Evolutionary conservation across 306 rosid species (phyloP).

Genomic region (Lagenaria siceraria): DNA sequence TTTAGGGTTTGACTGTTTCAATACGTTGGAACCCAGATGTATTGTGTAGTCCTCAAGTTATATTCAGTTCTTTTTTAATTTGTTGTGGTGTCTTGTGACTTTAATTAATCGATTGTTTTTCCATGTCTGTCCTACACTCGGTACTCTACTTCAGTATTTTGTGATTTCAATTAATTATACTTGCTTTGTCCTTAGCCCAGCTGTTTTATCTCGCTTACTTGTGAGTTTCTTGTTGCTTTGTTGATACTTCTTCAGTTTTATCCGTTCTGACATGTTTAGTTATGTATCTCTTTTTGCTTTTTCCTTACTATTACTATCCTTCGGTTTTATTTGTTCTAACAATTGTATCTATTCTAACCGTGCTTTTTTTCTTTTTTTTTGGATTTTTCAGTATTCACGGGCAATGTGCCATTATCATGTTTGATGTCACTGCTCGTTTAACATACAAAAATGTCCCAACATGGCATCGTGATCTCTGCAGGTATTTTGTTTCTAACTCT

Average conservation of each 20-base stretch:
- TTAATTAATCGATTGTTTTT: not conserved
- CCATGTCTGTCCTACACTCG: not conserved
- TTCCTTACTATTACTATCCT: too few species aligned
- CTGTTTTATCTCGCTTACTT: not conserved
- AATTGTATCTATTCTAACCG: not conserved
- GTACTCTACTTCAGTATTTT: not conserved
- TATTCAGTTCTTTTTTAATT: not conserved
- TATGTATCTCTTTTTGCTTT: not conserved
- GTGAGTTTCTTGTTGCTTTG: not conserved
- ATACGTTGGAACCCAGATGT: not conserved
- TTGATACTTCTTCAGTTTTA: not conserved
- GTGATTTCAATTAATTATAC: not conserved
- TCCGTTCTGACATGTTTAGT: not conserved
- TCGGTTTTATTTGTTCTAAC: not conserved
- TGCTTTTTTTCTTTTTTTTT: not conserved
- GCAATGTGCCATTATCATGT: slow-evolving; percentile 68
- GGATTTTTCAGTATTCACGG: slow-evolving; percentile 18
- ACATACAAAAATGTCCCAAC: slow-evolving; percentile 68
- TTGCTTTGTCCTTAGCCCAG: not conserved
- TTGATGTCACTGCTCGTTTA: slow-evolving; percentile 59
- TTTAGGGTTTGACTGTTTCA: not conserved
- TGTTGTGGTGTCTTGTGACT: not conserved
- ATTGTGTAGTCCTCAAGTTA: not conserved
- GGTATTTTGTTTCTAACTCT: slow-evolving; percentile 17
- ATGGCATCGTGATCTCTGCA: slow-evolving; percentile 70